These are phyloP conservation scores for Pestalotiopsis sp. DNA, from an alignment of 2,329 filamentous ascomycete species.

Conservation along the genomic window DNA sequence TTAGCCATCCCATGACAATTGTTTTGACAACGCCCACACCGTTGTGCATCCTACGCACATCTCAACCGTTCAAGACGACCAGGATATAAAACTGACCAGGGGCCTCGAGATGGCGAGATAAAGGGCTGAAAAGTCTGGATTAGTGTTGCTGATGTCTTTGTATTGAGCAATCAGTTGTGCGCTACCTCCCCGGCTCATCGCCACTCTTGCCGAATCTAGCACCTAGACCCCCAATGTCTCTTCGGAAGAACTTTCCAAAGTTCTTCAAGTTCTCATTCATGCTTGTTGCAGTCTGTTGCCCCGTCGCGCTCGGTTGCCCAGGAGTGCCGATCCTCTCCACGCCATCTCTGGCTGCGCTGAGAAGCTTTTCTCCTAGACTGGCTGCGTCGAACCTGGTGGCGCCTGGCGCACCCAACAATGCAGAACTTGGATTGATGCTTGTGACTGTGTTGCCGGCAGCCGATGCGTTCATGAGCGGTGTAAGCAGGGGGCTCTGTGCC, in stretches of 20 bases:
- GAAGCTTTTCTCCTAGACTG: conserved; percentile 81
- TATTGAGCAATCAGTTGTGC: background rate
- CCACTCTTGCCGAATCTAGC: conserved; percentile 68
- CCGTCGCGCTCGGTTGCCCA: conserved; percentile 24
- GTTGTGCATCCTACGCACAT: too few species aligned
- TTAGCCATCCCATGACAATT: too few species aligned
- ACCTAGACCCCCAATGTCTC: conserved; percentile 80
- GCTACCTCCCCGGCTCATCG: conserved; percentile 17
- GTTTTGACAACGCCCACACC: too few species aligned
- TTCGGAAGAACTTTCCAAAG: conserved; percentile 93
- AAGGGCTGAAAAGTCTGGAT: background rate
- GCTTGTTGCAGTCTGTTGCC: conserved; percentile 68
- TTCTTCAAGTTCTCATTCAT: conserved; percentile 94
- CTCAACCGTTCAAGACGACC: too few species aligned
- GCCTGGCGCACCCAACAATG: conserved; percentile 32
- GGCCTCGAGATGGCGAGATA: too few species aligned
- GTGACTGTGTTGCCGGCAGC: conserved; percentile 42
- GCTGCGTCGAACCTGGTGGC: conserved; percentile 73
- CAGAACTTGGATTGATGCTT: conserved; percentile 41
- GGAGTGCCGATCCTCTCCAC: conserved; percentile 76
- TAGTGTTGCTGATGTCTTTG: too few species aligned
- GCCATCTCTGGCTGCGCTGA: conserved; percentile 85
- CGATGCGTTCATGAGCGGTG: conserved; percentile 60
- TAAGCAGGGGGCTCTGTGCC: conserved; percentile 70
- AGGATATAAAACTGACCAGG: too few species aligned